Evolutionary conservation across 1,139 yeast genomes (phyloP), one percentile per base, ranked within the genome.

Genomic region (Blastobotrys aristatus): DNA sequence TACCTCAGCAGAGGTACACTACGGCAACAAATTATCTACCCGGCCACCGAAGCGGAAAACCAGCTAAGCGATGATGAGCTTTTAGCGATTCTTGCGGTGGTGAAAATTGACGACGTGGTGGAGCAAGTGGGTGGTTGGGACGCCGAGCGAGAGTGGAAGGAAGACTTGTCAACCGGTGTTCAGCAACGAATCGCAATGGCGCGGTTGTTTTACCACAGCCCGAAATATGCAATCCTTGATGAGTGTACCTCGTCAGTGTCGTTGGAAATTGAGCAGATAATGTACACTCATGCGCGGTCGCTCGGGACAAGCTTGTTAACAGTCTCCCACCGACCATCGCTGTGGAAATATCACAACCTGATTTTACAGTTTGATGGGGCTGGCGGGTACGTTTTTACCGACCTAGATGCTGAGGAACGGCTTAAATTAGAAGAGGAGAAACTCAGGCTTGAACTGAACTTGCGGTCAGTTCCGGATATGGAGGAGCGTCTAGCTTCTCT

Each of bases 101-200:
- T 69, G 32, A 61, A 67, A 46, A 61, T 68, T 34, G 69, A 63
- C 38, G 62, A 61, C 18, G 53, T 68, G 3, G 70, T 67, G 31
- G 67, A 56, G 14, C 63, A 68, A 3, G 74, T 59, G 17, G 77
- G 76, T 32, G 78, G 86, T 17, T 82, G 88, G 72, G 85, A 84
- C 54, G 69, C 75, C 2, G 75, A 75, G 36, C 77, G 89, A 56
- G 88, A 86, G 63, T 90, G 97, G 97, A 75, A 84, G 13, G 96
- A 88, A 59, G 89, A 89, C 57, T 72, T 90, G 53, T 84, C 95
- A 1, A 82, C 84, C 55, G 97, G 97, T 35, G 95, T 92, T 20
- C 97, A 90, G 65, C 97, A 90, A 65, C 74, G 96, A 59, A 75
- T 90, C 58, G 97, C 97, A 14, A 84, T 90, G 88, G 96, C 95